Evolutionary conservation across 345 rosid genomes (phyloP), one percentile per base, ranked within the genome.

Genomic region (Gynandropsis gynandra): DNA sequence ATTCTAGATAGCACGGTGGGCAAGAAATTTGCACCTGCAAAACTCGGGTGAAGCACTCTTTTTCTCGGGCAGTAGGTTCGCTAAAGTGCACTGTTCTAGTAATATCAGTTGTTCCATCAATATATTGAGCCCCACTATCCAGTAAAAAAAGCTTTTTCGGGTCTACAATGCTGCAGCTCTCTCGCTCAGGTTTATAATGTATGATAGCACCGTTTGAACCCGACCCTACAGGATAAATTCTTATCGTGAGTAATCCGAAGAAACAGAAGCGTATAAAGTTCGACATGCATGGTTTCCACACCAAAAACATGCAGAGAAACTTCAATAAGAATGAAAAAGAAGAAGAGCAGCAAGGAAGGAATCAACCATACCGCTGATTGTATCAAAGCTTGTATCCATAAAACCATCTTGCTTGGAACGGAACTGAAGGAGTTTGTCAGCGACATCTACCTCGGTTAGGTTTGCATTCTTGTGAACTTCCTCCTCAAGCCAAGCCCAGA

Each of bases 141-240:
- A 90, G 78, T 17, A 90, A 71, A 61, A 87, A 87, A 16, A 90
- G 77, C 45, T 90, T 90, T 24, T 65, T 57, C 20, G 83, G 67
- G 70, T 82, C 89, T 56, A 90, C 83, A 52, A 74, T 54, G 50
- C 96, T 87, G 62, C 96, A 90, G 59, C 71, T 90, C 52, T 67
- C 85, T 39, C 80, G 79, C 67, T 90, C 95, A 42, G 96, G 85
- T 68, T 72, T 82, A 72, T 90, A 90, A 66, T 90, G 98, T 68
- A 90, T 87, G 59, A 90, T 72, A 45, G 98, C 96, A 57, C 96
- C 96, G 71, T 90, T 90, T 53, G 96, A 83, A 58, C 98, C 98
- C 0, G 96, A 90, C 62, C 92, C 98, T 87, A 72, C 50, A 70
- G 52, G 45, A 48, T 51, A 42, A n/a, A 65, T 56, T 29, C 38